These are phyloP conservation scores for Moringa oleifera DNA, from an alignment of 345 rosid species.

Conservation along the genomic window DNA sequence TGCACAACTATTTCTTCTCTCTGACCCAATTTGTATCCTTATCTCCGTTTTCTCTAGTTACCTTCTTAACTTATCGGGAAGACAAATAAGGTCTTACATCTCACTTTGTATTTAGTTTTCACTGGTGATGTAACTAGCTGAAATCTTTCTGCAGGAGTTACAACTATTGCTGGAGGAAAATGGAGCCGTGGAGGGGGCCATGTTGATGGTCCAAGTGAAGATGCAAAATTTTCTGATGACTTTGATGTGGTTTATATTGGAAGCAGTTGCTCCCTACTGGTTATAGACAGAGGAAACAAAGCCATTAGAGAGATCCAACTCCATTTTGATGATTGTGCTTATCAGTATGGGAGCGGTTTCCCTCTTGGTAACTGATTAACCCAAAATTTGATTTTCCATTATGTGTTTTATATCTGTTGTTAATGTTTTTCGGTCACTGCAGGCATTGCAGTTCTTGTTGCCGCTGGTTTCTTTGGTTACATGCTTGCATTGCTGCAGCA, in stretches of 20 bases:
- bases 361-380: slow-evolving; percentile 59
- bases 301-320: slow-evolving; percentile 98
- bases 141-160: slow-evolving; percentile 54
- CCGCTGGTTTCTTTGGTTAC: slow-evolving; percentile 92
- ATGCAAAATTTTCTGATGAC: slow-evolving; percentile 92
- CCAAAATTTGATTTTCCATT: background rate
- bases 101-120: too few relatives aligned
- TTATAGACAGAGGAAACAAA: slow-evolving; percentile 87
- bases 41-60: background rate
- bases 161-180: slow-evolving; percentile 99
- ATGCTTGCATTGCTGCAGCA: slow-evolving; percentile 93
- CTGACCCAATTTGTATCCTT: too few relatives aligned
- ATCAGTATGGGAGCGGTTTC: slow-evolving; percentile 92
- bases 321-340: slow-evolving; percentile 96
- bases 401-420: slow-evolving; percentile 5
- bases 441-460: slow-evolving; percentile 93
- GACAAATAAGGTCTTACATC: background rate
- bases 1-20: background rate
- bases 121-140: slow-evolving; percentile 10
- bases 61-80: background rate
- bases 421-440: slow-evolving; percentile 25
- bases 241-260: slow-evolving; percentile 94
- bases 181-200: slow-evolving; percentile 71
- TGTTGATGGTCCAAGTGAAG: slow-evolving; percentile 97
- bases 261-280: slow-evolving; percentile 95